Percentiles rank a stretch among this genome's conserved stretches.
Evolutionary conservation across 768 basidiomycete species (phyloP).

Genomic region (Rhodotorula toruloides): DNA sequence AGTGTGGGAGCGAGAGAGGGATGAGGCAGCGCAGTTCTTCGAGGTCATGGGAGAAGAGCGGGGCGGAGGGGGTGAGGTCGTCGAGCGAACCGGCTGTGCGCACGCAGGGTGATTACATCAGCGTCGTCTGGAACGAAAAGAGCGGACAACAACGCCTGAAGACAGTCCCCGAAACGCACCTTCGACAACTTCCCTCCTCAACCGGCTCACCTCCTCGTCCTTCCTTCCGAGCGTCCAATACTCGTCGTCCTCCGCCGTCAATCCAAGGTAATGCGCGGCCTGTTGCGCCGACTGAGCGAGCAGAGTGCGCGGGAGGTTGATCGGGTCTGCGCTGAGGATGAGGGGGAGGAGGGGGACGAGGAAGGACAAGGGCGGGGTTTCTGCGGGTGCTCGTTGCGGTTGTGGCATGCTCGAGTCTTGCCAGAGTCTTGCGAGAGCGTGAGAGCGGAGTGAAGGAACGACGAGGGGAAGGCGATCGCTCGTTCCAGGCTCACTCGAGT

Average conservation of each 20-base stretch:
- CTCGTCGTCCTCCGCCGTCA: not conserved
- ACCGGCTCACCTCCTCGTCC: not conserved
- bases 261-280: conserved; percentile 6
- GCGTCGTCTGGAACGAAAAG: not conserved
- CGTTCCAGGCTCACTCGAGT: too few species aligned
- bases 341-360: conserved; percentile 5
- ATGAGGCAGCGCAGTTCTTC: conserved; percentile 5
- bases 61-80: conserved; percentile 5
- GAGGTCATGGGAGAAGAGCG: conserved; percentile 3
- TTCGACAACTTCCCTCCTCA: conserved; percentile 2
- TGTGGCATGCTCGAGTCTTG: too few species aligned
- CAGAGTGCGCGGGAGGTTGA: not conserved
- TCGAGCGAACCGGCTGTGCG: conserved; percentile 12
- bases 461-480: too few species aligned
- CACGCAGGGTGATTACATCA: too few species aligned
- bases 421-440: too few species aligned
- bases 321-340: not conserved
- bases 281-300: not conserved
- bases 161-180: too few species aligned
- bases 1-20: conserved; percentile 6
- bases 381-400: too few species aligned
- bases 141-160: too few species aligned
- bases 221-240: conserved; percentile 7
- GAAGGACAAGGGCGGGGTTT: conserved; percentile 9
- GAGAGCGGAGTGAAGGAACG: too few species aligned